Evolutionary conservation across 2,329 filamentous ascomycete genomes (phyloP), one percentile per base, ranked within the genome.

Genomic region (Neophaeococcomyces aloes): DNA sequence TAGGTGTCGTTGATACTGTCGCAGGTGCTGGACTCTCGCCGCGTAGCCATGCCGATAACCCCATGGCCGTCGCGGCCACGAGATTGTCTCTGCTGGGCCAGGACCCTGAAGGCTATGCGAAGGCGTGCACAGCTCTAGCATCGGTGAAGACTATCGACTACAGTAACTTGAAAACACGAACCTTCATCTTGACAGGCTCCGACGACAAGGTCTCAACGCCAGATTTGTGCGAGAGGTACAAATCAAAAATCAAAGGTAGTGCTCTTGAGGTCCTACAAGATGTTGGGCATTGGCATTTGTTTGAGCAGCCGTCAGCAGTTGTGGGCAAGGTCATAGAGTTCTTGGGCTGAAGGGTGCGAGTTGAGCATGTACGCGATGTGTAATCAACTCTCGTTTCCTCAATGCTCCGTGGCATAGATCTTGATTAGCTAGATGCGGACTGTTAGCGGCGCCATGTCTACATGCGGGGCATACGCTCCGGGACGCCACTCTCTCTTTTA

Each of bases 61-160:
- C 62, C 0, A 44, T 74, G 1, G 66, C 64, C 1, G 45, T 66
- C 7, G 55, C 65, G 1, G 68, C 70, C 0, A 57, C 69, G 7
- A 54, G 66, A 4, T 50, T 69, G 18, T 68, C 64, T 4, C 56
- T 77, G 2, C 55, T 74, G 0, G 56, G 61, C 0, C 70, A 73
- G 48, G 67, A 74, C 48, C 61, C 69, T 0, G 72, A 77, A 48
- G 69, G 68, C 1, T 77, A 75, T 54, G 73, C 73, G 1, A 77
- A 76, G 47, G 72, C 64, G 0, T 72, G 69, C 32, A 59, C 60
- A 19, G 72, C 72, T 2, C 59, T 76, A 23, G 72, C 67, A 3
- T 58, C 57, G 3, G 64, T 65, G 1, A 55, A 55, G 1, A 49
- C 55, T 15, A 44, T 70, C 17, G 54, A 63, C 15, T 50, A 69